Conservation (phyloP, 345 rosid species). For the Syzygium aromaticum region DNA sequence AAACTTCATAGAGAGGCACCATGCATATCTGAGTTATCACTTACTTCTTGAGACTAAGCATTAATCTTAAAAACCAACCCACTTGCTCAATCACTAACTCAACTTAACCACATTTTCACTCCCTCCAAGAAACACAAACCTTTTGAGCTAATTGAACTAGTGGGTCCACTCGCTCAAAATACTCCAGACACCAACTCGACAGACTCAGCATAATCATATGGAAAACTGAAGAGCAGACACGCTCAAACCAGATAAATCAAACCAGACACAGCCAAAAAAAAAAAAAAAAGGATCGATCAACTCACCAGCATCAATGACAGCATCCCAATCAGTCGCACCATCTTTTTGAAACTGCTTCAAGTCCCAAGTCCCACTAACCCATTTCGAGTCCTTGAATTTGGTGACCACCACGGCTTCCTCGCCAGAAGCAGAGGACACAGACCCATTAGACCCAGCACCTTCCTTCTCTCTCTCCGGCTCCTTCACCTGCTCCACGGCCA, state of each 20-base stretch:
- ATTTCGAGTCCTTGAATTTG: constrained; percentile 54
- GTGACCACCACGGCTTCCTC: constrained; percentile 10
- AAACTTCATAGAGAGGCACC: not conserved
- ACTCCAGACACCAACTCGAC: not conserved
- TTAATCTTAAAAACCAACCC: not conserved
- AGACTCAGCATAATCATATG: not conserved
- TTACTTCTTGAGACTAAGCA: not conserved
- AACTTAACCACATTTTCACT: not conserved
- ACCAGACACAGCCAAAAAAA: not conserved
- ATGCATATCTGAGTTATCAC: not conserved
- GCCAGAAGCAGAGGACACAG: not conserved
- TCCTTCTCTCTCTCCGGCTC: constrained; percentile 3
- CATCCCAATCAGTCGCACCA: constrained; percentile 77
- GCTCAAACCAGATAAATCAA: not conserved
- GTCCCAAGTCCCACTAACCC: constrained; percentile 95
- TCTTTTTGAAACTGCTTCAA: constrained; percentile 59
- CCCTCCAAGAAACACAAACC: not conserved
- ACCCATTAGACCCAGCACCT: not conserved
- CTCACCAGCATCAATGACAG: constrained; percentile 90
- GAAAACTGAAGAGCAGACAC: not conserved
- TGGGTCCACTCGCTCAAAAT: not conserved
- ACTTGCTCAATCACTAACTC: not conserved
- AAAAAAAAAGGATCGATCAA: not conserved
- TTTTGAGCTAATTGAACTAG: not conserved
- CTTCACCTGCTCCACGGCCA: constrained; percentile 14